Conservation (phyloP, 306 rosid species). For the Ormosia emarginata region DNA sequence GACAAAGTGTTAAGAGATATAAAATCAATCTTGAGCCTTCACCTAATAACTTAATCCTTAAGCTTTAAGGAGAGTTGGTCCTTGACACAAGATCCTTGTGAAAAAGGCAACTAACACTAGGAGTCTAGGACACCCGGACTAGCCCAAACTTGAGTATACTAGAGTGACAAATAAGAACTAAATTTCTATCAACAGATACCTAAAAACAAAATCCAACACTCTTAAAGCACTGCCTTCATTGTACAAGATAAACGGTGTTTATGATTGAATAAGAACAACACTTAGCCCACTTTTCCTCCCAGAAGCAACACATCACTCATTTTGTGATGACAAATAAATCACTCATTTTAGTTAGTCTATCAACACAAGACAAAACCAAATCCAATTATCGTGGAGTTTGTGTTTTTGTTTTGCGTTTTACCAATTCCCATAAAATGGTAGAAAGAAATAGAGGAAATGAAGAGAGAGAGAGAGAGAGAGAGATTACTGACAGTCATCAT, state of each 20-base stretch:
- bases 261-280: not conserved
- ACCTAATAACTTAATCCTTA: too few relatives aligned
- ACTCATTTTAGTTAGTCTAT: too few relatives aligned
- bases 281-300: too few relatives aligned
- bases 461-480: not conserved
- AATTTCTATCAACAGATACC: not conserved
- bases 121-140: not conserved
- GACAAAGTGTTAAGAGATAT: not conserved
- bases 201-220: not conserved
- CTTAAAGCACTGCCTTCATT: not conserved
- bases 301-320: too few relatives aligned
- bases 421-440: not conserved
- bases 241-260: not conserved
- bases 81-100: not conserved
- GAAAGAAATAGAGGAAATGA: not conserved
- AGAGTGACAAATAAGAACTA: not conserved
- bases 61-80: too few relatives aligned
- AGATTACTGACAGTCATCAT: constrained; percentile 68
- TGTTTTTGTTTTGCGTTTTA: too few relatives aligned
- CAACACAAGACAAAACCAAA: not conserved
- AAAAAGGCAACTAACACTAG: not conserved
- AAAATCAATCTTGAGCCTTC: too few relatives aligned
- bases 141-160: not conserved
- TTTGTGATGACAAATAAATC: too few relatives aligned
- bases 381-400: too few relatives aligned